Evolutionary conservation across 306 rosid species (phyloP), one percentile per base, ranked within the genome.

Genomic region (Dryas alaskensis): DNA sequence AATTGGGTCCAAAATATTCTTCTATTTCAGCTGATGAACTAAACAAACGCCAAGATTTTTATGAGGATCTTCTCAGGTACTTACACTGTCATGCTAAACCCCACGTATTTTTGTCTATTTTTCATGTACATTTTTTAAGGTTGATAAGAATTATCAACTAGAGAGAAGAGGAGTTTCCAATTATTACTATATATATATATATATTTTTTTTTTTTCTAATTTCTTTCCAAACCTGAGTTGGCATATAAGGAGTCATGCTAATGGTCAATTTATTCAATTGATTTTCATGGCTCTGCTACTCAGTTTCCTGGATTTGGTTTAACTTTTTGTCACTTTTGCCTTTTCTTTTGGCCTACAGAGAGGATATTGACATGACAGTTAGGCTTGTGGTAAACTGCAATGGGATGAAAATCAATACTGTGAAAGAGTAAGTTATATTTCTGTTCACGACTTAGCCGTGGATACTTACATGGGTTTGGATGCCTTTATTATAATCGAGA

Each of bases 11-110:
- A 76, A 94, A 92, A 83, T 94, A 94, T 73, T 89, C 88, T 45
- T 92, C 98, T 37, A 53, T 87, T 81, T 86, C 95, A 17, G 78
- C 76, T 44, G 96, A 78, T 61, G 95, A 94, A 74, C 81, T 90
- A 74, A 80, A 86, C 79, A 84, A 73, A 76, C 40, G 72, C 78
- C 85, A 65, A 49, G 90, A 83, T 70, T 89, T 92, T 73, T 94
- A 89, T 83, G 76, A 78, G 77, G 99, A 94, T 84, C 97, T 94
- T 81, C 97, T 94, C 82, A 92, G 99, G 97, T 94, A 82, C 78
- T 45, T 46, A 81, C 46, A 65, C 71, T 65, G 42, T 43, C 69
- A 22, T 79, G 70, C 67, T 67, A 43, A 67, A 40, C 66, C 19
- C 8, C n/a, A 3, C 27, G 57, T 67, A 45, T 14, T 43, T 59